phyloP scores from a whole-genome alignment of 768 basidiomycete genomes.

The Trichaptum fuscoviolaceum region DNA sequence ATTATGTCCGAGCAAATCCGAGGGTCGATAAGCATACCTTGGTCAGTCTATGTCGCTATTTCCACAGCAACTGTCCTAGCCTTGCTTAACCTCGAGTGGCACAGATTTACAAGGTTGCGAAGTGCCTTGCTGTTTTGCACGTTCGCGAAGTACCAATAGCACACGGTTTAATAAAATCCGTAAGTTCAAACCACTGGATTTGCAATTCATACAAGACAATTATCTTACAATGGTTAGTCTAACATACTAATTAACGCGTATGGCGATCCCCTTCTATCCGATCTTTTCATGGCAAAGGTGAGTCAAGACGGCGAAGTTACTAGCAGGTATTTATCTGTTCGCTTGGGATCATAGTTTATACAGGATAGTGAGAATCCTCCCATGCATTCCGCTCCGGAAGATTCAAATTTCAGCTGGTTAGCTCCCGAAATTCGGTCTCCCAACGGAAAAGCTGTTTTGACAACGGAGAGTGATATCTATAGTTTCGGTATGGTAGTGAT shows the following conservation, averaged over 20 bases:
- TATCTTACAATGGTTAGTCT: not conserved
- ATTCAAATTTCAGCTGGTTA: not conserved
- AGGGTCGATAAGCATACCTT: not conserved
- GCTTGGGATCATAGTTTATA: not conserved
- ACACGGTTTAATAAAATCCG: not conserved
- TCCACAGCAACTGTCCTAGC: not conserved
- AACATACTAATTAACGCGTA: not conserved
- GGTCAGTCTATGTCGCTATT: not conserved
- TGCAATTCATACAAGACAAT: not conserved
- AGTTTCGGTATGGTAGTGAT: constrained; percentile 3
- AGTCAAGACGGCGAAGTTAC: not conserved
- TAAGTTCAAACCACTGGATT: not conserved
- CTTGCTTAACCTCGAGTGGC: not conserved
- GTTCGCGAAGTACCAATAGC: not conserved
- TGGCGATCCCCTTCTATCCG: not conserved
- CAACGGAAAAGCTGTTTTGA: not conserved
- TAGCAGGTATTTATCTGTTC: too few species aligned
- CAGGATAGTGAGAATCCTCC: not conserved
- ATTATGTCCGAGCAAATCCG: not conserved
- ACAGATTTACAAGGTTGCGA: not conserved
- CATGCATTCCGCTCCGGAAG: not conserved
- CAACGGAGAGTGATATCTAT: not conserved
- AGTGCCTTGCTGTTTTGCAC: not conserved
- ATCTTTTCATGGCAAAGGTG: constrained; percentile 1
- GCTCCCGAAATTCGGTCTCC: not conserved